A percentile compares a stretch with the other conserved stretches of the same genome.
These are phyloP conservation scores for Arthrobotrys pseudoclavata DNA, from an alignment of 2,329 filamentous ascomycete species.

Conservation along the genomic window DNA sequence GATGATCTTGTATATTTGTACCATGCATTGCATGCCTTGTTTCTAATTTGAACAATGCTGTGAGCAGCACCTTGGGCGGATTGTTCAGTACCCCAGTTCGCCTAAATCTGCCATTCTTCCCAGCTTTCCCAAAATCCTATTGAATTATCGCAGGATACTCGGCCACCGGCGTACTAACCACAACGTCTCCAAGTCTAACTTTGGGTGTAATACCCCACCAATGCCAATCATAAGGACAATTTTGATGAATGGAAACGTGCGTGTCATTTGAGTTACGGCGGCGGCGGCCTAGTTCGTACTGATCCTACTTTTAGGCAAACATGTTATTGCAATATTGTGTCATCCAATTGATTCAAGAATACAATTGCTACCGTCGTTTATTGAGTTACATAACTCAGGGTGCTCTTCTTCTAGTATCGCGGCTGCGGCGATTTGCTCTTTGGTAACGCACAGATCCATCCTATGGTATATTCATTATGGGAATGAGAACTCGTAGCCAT, in stretches of 20 bases:
- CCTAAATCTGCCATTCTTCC: not conserved
- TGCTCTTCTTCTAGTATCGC: slow-evolving; percentile 2
- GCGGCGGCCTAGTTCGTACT: not conserved
- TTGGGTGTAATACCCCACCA: not conserved
- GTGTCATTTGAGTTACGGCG: not conserved
- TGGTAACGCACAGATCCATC: slow-evolving; percentile 6
- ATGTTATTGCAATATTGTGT: not conserved
- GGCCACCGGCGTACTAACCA: not conserved
- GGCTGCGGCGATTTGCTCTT: not conserved
- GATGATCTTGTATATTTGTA: not conserved
- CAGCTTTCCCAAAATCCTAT: not conserved
- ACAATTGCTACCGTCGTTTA: not conserved
- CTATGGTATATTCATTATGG: slow-evolving; percentile 4
- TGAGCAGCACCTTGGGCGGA: not conserved
- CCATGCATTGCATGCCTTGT: not conserved
- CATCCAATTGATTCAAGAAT: not conserved
- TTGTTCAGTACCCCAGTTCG: not conserved
- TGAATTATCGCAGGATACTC: not conserved
- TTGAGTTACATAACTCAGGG: not conserved
- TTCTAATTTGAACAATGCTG: not conserved
- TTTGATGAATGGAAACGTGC: not conserved
- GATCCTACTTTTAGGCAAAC: not conserved
- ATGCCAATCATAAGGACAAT: slow-evolving; percentile 1
- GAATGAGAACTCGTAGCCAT: too few relatives aligned
- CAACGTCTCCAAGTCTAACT: slow-evolving; percentile 6